Conservation (phyloP, 2,329 filamentous ascomycete species). For the Periglandula ipomoeae region DNA sequence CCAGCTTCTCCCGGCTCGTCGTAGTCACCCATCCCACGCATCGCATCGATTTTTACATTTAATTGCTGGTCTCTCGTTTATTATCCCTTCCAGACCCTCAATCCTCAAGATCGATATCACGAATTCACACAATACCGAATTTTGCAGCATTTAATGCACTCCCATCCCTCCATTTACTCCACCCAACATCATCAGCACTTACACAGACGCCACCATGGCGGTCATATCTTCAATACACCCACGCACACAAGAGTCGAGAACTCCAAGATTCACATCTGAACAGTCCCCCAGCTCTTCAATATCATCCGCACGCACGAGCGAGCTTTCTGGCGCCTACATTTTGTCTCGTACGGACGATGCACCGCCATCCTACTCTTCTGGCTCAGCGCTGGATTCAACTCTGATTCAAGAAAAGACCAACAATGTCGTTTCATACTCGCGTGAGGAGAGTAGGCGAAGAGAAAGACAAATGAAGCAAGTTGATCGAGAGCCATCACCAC, state of each 20-base stretch:
- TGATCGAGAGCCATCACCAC: neutral
- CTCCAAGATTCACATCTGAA: neutral
- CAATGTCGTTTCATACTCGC: neutral
- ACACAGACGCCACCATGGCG: neutral
- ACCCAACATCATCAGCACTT: neutral
- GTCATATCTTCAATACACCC: neutral
- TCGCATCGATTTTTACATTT: neutral
- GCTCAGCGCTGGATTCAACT: neutral
- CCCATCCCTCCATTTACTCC: neutral
- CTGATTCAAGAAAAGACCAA: neutral
- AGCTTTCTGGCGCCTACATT: constrained; percentile 5
- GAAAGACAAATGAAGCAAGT: neutral
- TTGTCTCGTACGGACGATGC: neutral
- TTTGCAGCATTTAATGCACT: neutral
- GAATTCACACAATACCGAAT: neutral
- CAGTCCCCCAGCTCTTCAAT: neutral
- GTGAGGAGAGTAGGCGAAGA: neutral
- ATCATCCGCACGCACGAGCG: constrained; percentile 2
- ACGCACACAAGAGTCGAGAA: neutral
- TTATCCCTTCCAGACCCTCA: neutral
- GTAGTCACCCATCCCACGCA: neutral
- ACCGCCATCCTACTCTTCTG: neutral
- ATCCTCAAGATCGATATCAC: neutral
- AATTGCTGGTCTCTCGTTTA: neutral
- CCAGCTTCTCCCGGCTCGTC: neutral